A percentile compares a stretch with the other conserved stretches of the same genome.
These are phyloP conservation scores for Syncephalastrum sp. DNA, from an alignment of 371 early-diverging fungal genomes.

Conservation along the genomic window DNA sequence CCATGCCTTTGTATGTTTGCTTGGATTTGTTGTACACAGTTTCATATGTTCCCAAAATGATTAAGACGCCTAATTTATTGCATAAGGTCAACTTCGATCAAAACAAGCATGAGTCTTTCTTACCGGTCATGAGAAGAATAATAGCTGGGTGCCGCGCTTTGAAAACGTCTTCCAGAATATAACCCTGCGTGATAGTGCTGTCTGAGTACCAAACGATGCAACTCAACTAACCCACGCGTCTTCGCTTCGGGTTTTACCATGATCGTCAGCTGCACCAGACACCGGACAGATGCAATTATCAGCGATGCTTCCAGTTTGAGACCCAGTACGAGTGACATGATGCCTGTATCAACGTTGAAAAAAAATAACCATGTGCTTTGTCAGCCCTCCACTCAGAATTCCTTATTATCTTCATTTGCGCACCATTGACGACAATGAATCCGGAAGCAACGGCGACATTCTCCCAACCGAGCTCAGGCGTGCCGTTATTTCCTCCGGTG, in stretches of 20 bases:
- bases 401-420: background rate
- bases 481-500: background rate
- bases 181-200: constrained; percentile 33
- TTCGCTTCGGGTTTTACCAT: constrained; percentile 43
- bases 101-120: constrained; percentile 14
- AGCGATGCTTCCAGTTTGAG: constrained; percentile 63
- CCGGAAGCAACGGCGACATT: constrained; percentile 18
- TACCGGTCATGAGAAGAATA: constrained; percentile 61
- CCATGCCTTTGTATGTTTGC: constrained; percentile 52
- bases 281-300: constrained; percentile 60
- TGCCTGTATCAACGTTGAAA: constrained; percentile 25
- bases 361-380: background rate
- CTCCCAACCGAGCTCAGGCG: constrained; percentile 12
- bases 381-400: background rate
- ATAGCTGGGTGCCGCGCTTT: constrained; percentile 53
- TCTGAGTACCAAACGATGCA: background rate
- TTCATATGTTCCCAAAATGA: constrained; percentile 53
- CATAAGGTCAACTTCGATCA: background rate
- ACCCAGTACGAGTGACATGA: constrained; percentile 56
- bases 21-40: constrained; percentile 62
- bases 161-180: constrained; percentile 64
- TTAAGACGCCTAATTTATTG: constrained; percentile 34
- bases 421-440: constrained; percentile 16
- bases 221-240: background rate
- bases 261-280: constrained; percentile 61